Evolutionary conservation across 2,329 filamentous ascomycete genomes (phyloP).

Genomic region (Claviceps maximensis): DNA sequence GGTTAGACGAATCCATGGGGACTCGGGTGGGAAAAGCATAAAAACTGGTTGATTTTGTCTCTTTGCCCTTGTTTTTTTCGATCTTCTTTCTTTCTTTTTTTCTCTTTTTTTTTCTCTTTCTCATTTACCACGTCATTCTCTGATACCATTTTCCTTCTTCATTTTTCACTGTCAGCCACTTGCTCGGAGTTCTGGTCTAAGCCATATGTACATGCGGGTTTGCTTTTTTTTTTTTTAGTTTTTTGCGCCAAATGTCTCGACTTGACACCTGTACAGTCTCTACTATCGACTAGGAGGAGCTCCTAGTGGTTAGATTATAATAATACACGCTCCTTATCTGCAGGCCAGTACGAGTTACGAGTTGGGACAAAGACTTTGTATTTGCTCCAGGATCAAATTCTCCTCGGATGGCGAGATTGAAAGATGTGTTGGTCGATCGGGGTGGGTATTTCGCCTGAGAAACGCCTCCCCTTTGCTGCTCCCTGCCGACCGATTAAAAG

Average conservation of each 20-base stretch:
- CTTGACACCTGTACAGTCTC: not conserved
- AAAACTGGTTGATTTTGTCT: not conserved
- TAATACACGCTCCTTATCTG: not conserved
- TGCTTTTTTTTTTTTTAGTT: too few relatives aligned
- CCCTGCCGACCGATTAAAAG: too few relatives aligned
- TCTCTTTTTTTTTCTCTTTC: not conserved
- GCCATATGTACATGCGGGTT: not conserved
- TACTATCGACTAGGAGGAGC: not conserved
- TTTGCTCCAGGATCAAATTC: too few relatives aligned
- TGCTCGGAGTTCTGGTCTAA: not conserved
- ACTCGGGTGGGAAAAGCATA: too few relatives aligned
- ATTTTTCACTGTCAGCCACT: not conserved
- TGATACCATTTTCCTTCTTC: not conserved
- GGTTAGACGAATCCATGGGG: conserved; percentile 21
- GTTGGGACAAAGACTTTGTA: too few relatives aligned
- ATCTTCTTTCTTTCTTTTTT: not conserved
- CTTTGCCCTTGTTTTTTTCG: not conserved
- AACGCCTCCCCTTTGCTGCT: too few relatives aligned
- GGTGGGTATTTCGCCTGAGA: too few relatives aligned
- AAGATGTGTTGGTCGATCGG: too few relatives aligned
- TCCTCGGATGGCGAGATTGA: too few relatives aligned
- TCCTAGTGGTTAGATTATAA: not conserved
- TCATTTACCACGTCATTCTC: not conserved
- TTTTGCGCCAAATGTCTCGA: not conserved
- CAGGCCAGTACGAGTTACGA: too few relatives aligned